Conservation (phyloP, 1,284 basidiomycete genomes). For the Ganoderma lingzhi region DNA sequence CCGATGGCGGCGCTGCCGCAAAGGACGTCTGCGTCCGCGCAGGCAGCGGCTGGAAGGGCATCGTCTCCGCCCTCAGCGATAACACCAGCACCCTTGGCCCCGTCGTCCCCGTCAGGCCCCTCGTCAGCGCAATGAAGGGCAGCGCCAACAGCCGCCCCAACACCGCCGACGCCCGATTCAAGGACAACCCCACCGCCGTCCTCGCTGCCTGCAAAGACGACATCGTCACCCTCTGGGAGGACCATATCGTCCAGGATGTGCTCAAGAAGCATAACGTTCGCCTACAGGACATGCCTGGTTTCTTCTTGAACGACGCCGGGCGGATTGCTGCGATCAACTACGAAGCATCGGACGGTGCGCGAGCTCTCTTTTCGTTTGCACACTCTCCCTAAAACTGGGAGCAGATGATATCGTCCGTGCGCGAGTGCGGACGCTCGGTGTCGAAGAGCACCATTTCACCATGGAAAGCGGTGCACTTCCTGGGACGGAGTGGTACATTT, state of each 20-base stretch:
- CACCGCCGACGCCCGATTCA: slow-evolving; percentile 29
- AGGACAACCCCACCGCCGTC: slow-evolving; percentile 38
- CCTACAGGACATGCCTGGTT: slow-evolving; percentile 63
- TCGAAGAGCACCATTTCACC: slow-evolving; percentile 70
- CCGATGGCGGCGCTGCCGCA: slow-evolving; percentile 34
- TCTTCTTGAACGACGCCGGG: slow-evolving; percentile 68
- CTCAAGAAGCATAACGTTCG: slow-evolving; percentile 56
- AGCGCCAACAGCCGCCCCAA: slow-evolving; percentile 24
- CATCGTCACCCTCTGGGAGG: slow-evolving; percentile 65
- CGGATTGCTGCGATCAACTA: slow-evolving; percentile 62
- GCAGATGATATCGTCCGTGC: slow-evolving; percentile 69
- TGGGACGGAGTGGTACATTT: slow-evolving; percentile 68
- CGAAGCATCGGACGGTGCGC: slow-evolving; percentile 55
- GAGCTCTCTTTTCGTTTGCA: neutral
- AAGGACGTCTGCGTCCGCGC: slow-evolving; percentile 63
- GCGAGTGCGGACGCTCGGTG: slow-evolving; percentile 65
- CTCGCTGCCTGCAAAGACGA: slow-evolving; percentile 42
- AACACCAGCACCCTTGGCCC: slow-evolving; percentile 28
- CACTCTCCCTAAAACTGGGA: neutral
- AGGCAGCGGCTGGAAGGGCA: slow-evolving; percentile 64
- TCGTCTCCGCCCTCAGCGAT: slow-evolving; percentile 34
- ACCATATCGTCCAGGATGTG: slow-evolving; percentile 56
- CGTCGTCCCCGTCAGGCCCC: slow-evolving; percentile 16
- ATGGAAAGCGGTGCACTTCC: slow-evolving; percentile 53
- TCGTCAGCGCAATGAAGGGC: slow-evolving; percentile 28